These are phyloP conservation scores for Digitaria exilis DNA, from an alignment of 202 grass and related monocot species.

Conservation along the genomic window DNA sequence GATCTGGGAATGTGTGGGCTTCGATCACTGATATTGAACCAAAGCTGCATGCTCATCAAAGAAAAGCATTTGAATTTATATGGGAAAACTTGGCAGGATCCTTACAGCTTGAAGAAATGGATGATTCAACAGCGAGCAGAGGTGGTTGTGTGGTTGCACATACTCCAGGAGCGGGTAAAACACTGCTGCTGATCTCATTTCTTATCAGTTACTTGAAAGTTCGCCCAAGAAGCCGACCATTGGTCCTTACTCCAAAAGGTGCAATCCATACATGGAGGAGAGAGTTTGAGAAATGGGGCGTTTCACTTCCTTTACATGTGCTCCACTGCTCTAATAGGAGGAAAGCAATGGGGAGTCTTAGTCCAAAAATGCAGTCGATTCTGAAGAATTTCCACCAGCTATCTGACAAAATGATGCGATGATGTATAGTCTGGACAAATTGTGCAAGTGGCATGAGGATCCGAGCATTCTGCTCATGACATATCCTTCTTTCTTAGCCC, in stretches of 20 bases:
- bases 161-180: slow-evolving; percentile 92
- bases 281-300: slow-evolving; percentile 83
- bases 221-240: slow-evolving; percentile 74
- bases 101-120: slow-evolving; percentile 60
- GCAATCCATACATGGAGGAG: slow-evolving; percentile 77
- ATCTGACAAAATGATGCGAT: slow-evolving; percentile 44
- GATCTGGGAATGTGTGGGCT: slow-evolving; percentile 61
- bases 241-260: slow-evolving; percentile 84
- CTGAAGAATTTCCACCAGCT: slow-evolving; percentile 41
- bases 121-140: slow-evolving; percentile 40
- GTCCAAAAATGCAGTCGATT: slow-evolving; percentile 42
- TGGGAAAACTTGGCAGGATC: slow-evolving; percentile 75
- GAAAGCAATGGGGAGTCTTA: slow-evolving; percentile 23
- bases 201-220: slow-evolving; percentile 75
- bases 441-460: slow-evolving; percentile 77
- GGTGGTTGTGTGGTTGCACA: slow-evolving; percentile 94
- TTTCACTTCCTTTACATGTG: slow-evolving; percentile 65
- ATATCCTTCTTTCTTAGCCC: slow-evolving; percentile 68
- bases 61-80: slow-evolving; percentile 81
- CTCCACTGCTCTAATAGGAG: slow-evolving; percentile 46
- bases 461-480: slow-evolving; percentile 93
- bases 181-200: slow-evolving; percentile 76
- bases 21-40: slow-evolving; percentile 60
- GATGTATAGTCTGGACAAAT: slow-evolving; percentile 73
- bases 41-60: slow-evolving; percentile 76